Percentiles rank a stretch among this genome's conserved stretches.
Evolutionary conservation across 2,329 filamentous ascomycete species (phyloP).

Genomic region (Ophiobolus disseminans): DNA sequence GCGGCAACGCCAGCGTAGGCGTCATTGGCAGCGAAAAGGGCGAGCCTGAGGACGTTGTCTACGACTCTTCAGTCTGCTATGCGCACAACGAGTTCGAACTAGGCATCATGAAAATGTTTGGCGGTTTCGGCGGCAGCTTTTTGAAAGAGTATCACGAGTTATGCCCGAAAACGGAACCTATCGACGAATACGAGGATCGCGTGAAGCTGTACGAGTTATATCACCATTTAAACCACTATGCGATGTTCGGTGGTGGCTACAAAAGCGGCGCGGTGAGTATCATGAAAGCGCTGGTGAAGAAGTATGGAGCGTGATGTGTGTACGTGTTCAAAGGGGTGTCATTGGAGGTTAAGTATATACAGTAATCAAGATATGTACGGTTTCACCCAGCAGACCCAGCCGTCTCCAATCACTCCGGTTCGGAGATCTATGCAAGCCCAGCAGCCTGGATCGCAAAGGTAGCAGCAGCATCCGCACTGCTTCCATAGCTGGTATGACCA

Average conservation of each 20-base stretch:
- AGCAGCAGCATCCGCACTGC: conserved; percentile 34
- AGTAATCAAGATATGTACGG: conserved; percentile 1
- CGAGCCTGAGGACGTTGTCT: conserved; percentile 81
- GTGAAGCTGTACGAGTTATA: conserved; percentile 85
- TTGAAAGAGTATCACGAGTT: conserved; percentile 78
- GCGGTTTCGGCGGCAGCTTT: conserved; percentile 77
- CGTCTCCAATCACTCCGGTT: background rate
- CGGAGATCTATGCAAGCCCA: conserved; percentile 18
- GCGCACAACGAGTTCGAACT: conserved; percentile 89
- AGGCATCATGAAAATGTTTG: conserved; percentile 97
- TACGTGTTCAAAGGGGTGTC: conserved; percentile 1
- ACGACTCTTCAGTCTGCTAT: conserved; percentile 81
- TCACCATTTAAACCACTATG: conserved; percentile 88
- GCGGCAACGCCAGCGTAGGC: conserved; percentile 77
- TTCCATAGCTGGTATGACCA: conserved; percentile 40
- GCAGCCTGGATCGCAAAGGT: conserved; percentile 33
- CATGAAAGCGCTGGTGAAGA: conserved; percentile 75
- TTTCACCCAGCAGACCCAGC: conserved; percentile 1
- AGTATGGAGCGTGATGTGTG: conserved; percentile 63
- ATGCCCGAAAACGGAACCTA: conserved; percentile 80
- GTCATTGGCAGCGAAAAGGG: conserved; percentile 60
- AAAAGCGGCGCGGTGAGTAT: conserved; percentile 77
- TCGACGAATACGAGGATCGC: conserved; percentile 84
- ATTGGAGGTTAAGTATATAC: conserved; percentile 13
- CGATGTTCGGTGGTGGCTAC: conserved; percentile 84